phyloP scores from a whole-genome alignment of 2,329 filamentous ascomycete species.

The Cadophora sp. region DNA sequence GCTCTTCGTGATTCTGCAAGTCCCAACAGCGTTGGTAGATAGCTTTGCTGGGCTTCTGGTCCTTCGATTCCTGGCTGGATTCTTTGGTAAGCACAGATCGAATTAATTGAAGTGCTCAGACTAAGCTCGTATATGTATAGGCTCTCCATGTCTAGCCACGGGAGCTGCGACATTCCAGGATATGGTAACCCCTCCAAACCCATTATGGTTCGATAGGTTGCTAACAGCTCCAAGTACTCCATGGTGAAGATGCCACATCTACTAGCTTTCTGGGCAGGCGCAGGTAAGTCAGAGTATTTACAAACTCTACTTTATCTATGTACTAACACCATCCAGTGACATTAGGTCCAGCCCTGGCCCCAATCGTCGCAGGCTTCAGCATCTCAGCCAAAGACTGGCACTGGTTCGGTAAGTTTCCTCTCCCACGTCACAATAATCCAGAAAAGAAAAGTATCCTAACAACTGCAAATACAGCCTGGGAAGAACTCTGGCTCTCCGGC shows the following conservation, averaged over 20 bases:
- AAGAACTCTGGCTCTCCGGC: conserved; percentile 64
- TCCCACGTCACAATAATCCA: no score
- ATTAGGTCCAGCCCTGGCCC: conserved; percentile 60
- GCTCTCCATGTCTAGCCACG: background rate
- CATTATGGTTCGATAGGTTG: background rate
- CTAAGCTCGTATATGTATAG: background rate
- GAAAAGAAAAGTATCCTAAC: no score
- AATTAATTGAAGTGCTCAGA: background rate
- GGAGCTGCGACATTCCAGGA: conserved; percentile 8
- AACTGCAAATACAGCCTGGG: conserved; percentile 48
- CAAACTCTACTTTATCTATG: no score
- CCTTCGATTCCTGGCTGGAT: conserved; percentile 66
- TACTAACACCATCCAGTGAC: background rate
- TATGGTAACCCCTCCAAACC: background rate
- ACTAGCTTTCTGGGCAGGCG: conserved; percentile 7
- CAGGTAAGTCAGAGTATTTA: background rate
- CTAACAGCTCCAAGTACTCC: background rate
- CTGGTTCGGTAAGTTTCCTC: conserved; percentile 50
- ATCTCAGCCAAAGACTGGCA: conserved; percentile 63
- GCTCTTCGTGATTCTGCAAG: conserved; percentile 68
- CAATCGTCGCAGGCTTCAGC: conserved; percentile 63
- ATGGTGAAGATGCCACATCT: conserved; percentile 46
- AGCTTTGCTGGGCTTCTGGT: conserved; percentile 68
- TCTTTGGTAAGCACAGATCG: conserved; percentile 54
- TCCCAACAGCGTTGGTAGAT: conserved; percentile 65